Evolutionary conservation across 2,329 filamentous ascomycete species (phyloP).

Genomic region (Arthroderma sp.): DNA sequence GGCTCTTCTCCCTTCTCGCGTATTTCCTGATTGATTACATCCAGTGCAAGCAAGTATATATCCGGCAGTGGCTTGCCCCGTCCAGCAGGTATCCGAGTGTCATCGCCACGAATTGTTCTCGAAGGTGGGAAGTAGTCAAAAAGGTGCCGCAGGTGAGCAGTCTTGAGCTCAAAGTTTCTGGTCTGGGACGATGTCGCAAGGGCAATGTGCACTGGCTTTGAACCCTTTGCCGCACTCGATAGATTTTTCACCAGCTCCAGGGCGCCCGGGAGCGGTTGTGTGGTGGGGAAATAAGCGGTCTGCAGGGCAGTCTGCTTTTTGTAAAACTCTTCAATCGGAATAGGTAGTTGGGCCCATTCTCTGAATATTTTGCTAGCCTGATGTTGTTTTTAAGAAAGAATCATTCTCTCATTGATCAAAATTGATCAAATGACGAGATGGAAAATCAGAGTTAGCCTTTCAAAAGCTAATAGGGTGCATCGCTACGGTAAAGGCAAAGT

Average conservation of each 20-base stretch:
- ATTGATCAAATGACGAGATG: too few species aligned
- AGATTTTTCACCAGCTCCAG: slow-evolving; percentile 45
- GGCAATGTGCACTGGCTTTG: slow-evolving; percentile 57
- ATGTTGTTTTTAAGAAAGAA: background rate
- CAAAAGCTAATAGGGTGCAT: too few species aligned
- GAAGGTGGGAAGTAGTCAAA: slow-evolving; percentile 50
- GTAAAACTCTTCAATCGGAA: slow-evolving; percentile 55
- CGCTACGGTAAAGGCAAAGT: too few species aligned
- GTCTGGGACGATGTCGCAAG: slow-evolving; percentile 69
- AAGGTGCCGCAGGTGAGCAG: slow-evolving; percentile 38
- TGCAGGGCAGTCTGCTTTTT: slow-evolving; percentile 51
- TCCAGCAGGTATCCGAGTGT: slow-evolving; percentile 59
- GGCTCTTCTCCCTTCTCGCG: slow-evolving; percentile 39
- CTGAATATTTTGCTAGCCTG: slow-evolving; percentile 52
- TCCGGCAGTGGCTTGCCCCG: slow-evolving; percentile 91
- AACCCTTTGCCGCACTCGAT: slow-evolving; percentile 21
- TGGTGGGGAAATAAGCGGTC: slow-evolving; percentile 54
- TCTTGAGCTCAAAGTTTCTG: slow-evolving; percentile 66
- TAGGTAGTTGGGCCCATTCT: slow-evolving; percentile 75
- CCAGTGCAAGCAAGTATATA: slow-evolving; percentile 78
- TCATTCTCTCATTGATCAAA: too few species aligned
- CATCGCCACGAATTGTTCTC: slow-evolving; percentile 76
- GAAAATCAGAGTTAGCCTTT: too few species aligned
- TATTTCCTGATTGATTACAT: slow-evolving; percentile 68
- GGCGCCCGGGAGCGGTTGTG: slow-evolving; percentile 70